Base-by-base conservation (phyloP, 148 eudicot species). In the Cornus florida region DNA sequence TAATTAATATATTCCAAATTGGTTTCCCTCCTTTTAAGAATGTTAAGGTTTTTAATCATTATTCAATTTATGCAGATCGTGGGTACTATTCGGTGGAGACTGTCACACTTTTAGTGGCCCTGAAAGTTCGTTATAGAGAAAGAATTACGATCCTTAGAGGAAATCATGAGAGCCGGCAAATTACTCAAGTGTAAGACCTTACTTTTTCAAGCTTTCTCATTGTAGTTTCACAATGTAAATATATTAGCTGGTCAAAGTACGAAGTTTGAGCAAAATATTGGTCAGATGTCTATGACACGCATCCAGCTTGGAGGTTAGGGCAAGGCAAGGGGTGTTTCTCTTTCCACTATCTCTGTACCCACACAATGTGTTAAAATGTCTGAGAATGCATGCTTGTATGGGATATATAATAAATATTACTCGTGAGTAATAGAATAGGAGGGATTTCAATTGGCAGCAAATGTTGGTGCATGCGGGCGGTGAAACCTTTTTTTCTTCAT, bases 161-260 rank as follows among this genome's bases (percentile, higher is more conserved):
- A 79, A 95, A 95, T 83, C 99, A 93, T 80, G 99, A 93, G 84
- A 94, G 98, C 77, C 94, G 98, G 68, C 98, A 95, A 82, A 95
- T 94, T 68, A 94, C 98, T 83, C 98, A 92, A 92, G 98, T 94
- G 98, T 90, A 90, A 86, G 91, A 35, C 71, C 48, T 70, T 69
- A 70, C 24, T 41, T 76, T 75, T 77, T 28, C 59, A 79, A 43
- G 32, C 35, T 10, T 14, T 60, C 59, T 23, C 28, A 10, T 66
- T 75, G 35, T 75, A 43, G 22, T 75, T 59, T 20, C 4, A 20
- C 66, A 50, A 66, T 39, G 38, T 43, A 38, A 68, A 38, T 67
- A 20, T 62, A 62, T 20, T 62, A 1, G 66, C 9, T 62, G 66
- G 66, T 62, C 23, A n/a, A 4, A 43, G 48, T 43, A 43, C 6